Percentiles rank a stretch among this genome's conserved stretches.
Conservation (phyloP, 176 grass and related monocot genomes). For the Luzula sylvatica region DNA sequence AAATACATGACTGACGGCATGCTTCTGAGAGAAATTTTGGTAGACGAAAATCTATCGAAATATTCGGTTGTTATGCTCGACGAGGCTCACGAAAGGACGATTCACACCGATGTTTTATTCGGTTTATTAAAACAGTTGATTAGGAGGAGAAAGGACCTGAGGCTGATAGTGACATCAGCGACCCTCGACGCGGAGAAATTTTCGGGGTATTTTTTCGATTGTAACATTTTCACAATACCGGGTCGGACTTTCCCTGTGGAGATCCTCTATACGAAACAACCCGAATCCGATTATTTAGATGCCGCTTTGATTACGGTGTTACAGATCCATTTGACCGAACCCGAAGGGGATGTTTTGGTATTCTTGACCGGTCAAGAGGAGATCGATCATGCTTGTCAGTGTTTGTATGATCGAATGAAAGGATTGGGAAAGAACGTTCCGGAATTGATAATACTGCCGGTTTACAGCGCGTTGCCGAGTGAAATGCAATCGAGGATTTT, state of each 20-base stretch:
- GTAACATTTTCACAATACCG: constrained; percentile 96
- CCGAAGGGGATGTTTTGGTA: constrained; percentile 81
- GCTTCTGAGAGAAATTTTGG: constrained; percentile 91
- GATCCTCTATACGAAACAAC: constrained; percentile 89
- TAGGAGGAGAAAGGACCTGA: constrained; percentile 73
- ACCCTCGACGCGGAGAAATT: constrained; percentile 98
- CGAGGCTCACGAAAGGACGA: constrained; percentile 97
- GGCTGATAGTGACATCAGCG: constrained; percentile 93
- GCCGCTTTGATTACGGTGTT: constrained; percentile 79
- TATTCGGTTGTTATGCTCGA: constrained; percentile 98
- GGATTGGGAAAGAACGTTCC: constrained; percentile 83
- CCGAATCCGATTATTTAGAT: constrained; percentile 90
- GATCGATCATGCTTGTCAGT: constrained; percentile 90
- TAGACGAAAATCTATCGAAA: constrained; percentile 78
- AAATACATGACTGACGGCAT: constrained; percentile 99
- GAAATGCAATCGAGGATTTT: constrained; percentile 97
- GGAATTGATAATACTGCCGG: constrained; percentile 83
- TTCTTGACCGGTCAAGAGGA: constrained; percentile 95
- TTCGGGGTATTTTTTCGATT: constrained; percentile 93
- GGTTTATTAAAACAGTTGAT: constrained; percentile 83
- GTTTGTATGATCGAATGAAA: constrained; percentile 91
- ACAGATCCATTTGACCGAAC: constrained; percentile 89
- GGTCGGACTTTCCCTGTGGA: constrained; percentile 93
- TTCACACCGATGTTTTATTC: constrained; percentile 86
- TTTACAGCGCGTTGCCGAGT: constrained; percentile 94